A percentile compares a stretch with the other conserved stretches of the same genome.
These are phyloP conservation scores for Myriosclerotinia curreyana DNA, from an alignment of 2,329 filamentous ascomycete species.

Conservation along the genomic window DNA sequence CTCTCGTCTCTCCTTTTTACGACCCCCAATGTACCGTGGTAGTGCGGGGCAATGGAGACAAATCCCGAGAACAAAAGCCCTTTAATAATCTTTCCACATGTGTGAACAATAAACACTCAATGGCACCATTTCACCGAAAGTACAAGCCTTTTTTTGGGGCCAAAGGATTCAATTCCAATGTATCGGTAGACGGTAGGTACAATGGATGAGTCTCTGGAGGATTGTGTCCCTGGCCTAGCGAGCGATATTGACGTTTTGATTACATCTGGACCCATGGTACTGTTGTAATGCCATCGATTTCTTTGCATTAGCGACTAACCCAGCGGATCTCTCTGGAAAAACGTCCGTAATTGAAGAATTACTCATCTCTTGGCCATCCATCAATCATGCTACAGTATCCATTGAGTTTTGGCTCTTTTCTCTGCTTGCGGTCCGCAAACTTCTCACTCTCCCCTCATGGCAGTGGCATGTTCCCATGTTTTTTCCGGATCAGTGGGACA, in stretches of 20 bases:
- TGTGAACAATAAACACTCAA: conserved; percentile 30
- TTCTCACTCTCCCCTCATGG: conserved; percentile 11
- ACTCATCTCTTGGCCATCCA: conserved; percentile 16
- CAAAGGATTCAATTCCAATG: conserved; percentile 22
- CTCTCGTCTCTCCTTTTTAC: conserved; percentile 4
- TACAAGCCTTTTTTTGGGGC: conserved; percentile 8
- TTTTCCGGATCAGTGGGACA: conserved; percentile 21
- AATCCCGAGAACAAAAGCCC: conserved; percentile 18
- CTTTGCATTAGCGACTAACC: conserved; percentile 38
- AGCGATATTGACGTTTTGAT: conserved; percentile 34
- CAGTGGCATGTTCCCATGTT: conserved; percentile 12
- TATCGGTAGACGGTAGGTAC: conserved; percentile 26
- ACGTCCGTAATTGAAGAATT: conserved; percentile 21
- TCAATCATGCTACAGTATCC: conserved; percentile 6
- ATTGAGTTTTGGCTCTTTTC: conserved; percentile 16
- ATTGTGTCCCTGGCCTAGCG: conserved; percentile 34
- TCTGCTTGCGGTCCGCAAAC: conserved; percentile 18
- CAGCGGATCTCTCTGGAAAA: conserved; percentile 34
- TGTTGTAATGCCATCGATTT: conserved; percentile 26
- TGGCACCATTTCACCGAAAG: conserved; percentile 24
- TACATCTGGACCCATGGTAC: conserved; percentile 25
- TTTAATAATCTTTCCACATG: conserved; percentile 13
- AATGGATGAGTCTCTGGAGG: conserved; percentile 24
- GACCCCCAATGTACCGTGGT: conserved; percentile 28
- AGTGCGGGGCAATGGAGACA: conserved; percentile 36